Evolutionary conservation across 108 stramenopile species (phyloP).

Genomic region (Pseudonitzschia multiseries): DNA sequence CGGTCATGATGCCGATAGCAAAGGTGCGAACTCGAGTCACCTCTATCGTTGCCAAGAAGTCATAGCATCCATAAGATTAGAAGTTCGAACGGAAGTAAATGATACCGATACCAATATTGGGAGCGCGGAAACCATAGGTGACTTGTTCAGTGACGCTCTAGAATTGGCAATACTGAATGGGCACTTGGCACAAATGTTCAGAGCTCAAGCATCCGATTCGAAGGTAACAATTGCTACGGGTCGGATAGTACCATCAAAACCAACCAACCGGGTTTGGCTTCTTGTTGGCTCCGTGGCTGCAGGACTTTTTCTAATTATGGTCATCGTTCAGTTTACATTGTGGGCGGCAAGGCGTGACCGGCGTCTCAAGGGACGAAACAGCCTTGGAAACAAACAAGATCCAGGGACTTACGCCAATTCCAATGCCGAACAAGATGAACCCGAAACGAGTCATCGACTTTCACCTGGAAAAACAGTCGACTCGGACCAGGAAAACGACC

Average conservation of each 20-base stretch:
- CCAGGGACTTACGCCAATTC: background rate
- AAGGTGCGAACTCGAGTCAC: background rate
- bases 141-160: background rate
- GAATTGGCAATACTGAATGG: background rate
- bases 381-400: background rate
- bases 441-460: no score
- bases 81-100: background rate
- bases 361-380: background rate
- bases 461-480: no score
- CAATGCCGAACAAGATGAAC: no score
- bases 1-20: background rate
- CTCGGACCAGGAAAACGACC: no score
- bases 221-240: background rate
- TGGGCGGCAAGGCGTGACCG: background rate
- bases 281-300: background rate
- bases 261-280: background rate
- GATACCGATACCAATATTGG: background rate
- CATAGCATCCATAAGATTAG: background rate
- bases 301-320: background rate
- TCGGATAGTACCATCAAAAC: background rate
- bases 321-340: background rate
- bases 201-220: background rate
- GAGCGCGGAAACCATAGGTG: background rate
- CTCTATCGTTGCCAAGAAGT: background rate
- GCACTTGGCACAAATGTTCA: background rate